Evolutionary conservation across 1,284 basidiomycete genomes (phyloP), one percentile per base, ranked within the genome.

Genomic region (Moniliophthora roreri): DNA sequence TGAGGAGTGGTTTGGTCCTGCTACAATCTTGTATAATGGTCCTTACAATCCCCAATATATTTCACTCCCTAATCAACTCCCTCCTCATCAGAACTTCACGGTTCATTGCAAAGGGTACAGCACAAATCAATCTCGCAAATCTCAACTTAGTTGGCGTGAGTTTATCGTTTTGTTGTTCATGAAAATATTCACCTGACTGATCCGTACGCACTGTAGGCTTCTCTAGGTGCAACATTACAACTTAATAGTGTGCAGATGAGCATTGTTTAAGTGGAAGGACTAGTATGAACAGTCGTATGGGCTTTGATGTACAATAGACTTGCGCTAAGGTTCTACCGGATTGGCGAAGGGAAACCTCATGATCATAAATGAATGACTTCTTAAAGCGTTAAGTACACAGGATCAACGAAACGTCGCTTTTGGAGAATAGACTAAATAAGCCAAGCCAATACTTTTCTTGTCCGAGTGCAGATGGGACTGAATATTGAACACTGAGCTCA

Each of bases 61-160:
- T n/a, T 13, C 16, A 16, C 23, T 13, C 7, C 28, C n/a, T 28
- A n/a, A n/a, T 11, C 10, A 9, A n/a, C 44, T 28, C 3, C 44
- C 23, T 10, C 44, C 44, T 32, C 26, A 28, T 32, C 24, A 46
- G 44, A 46, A 46, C 24, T 46, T 32, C 26, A 46, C 44, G 21
- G 44, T 46, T 46, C 5, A 10, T 32, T 1, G 24, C 1, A 4
- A 46, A 46, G 24, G 44, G 44, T 15, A 24, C 24, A 4, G 44
- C 44, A 10, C 44, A 46, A 16, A 32, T 46, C 16, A 16, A 23
- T 11, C 16, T 46, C 23, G 28, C 16, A 16, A 21, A 46, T 13
- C 28, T 46, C n/a, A 28, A 46, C 28, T 46, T 46, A 24, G 13
- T 46, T 46, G 44, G 44, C 23, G 44, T 46, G 44, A 46, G 44